Percentiles rank a stretch among this genome's conserved stretches.
phyloP scores from a whole-genome alignment of 2,329 filamentous ascomycete species.

The Sporothrix schenckii region DNA sequence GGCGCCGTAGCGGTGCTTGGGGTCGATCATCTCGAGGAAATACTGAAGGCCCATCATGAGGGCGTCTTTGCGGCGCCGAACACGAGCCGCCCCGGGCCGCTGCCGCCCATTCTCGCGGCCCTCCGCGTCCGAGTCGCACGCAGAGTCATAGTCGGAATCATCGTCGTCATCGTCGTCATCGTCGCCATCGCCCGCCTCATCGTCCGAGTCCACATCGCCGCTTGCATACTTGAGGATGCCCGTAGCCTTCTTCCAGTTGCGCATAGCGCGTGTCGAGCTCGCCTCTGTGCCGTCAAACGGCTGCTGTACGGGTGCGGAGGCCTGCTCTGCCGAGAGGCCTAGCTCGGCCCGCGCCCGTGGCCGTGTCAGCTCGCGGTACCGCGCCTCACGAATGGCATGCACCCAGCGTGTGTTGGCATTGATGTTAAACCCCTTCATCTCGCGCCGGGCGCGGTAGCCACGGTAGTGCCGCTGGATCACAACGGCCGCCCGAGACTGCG shows the following conservation, averaged over 20 bases:
- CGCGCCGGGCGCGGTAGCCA: conserved; percentile 72
- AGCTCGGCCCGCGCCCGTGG: conserved; percentile 46
- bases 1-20: conserved; percentile 84
- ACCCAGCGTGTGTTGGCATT: conserved; percentile 72
- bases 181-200: conserved; percentile 36
- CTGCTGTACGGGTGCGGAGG: not conserved
- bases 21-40: conserved; percentile 81
- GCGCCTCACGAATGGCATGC: conserved; percentile 63
- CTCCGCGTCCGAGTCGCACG: conserved; percentile 36
- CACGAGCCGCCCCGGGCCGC: conserved; percentile 54
- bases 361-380: conserved; percentile 55
- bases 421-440: conserved; percentile 69
- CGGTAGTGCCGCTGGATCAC: conserved; percentile 74
- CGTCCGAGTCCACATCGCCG: conserved; percentile 45
- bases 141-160: conserved; percentile 7
- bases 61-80: conserved; percentile 64
- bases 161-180: conserved; percentile 23
- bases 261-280: conserved; percentile 50
- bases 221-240: conserved; percentile 72
- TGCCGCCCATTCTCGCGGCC: conserved; percentile 47
- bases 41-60: conserved; percentile 85
- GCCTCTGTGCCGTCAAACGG: not conserved
- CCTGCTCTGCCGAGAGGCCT: not conserved
- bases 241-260: conserved; percentile 76
- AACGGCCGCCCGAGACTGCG: conserved; percentile 53